These are phyloP conservation scores for Bullera alba DNA, from an alignment of 768 basidiomycete species.

Conservation along the genomic window DNA sequence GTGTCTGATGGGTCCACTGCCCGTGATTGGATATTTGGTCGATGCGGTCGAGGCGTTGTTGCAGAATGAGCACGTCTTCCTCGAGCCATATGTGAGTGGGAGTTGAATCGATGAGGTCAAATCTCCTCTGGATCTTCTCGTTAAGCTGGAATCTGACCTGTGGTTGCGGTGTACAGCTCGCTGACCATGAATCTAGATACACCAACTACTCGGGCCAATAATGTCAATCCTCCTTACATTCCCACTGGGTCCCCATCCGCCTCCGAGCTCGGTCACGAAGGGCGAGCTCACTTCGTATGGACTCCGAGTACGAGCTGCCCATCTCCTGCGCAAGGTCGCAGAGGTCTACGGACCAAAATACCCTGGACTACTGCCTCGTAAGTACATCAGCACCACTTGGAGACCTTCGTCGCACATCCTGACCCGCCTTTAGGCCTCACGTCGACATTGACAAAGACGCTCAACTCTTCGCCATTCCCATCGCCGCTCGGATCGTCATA, in stretches of 20 bases:
- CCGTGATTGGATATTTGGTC: constrained; percentile 68
- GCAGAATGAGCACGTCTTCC: constrained; percentile 78
- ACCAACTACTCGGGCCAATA: constrained; percentile 89
- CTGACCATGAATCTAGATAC: constrained; percentile 55
- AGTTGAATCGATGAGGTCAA: neutral
- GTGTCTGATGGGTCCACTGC: constrained; percentile 53
- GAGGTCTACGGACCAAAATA: constrained; percentile 35
- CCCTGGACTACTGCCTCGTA: constrained; percentile 43
- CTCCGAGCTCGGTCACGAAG: constrained; percentile 36
- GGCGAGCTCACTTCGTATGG: constrained; percentile 48
- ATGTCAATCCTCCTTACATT: constrained; percentile 86
- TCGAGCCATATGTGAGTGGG: constrained; percentile 84
- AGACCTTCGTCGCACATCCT: constrained; percentile 54
- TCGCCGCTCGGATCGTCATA: constrained; percentile 29
- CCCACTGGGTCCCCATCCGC: constrained; percentile 64
- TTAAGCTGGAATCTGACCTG: no score
- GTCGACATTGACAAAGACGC: constrained; percentile 83
- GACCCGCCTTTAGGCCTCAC: constrained; percentile 77
- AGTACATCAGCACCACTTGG: constrained; percentile 9
- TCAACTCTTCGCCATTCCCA: constrained; percentile 48
- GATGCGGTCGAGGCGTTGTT: constrained; percentile 78
- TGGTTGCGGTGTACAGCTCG: no score
- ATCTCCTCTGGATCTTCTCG: no score
- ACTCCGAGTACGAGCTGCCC: constrained; percentile 71
- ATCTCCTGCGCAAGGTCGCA: constrained; percentile 68